Evolutionary conservation across 495 filamentous ascomycete species (phyloP).

Genomic region (Penicillium robsamsonii): DNA sequence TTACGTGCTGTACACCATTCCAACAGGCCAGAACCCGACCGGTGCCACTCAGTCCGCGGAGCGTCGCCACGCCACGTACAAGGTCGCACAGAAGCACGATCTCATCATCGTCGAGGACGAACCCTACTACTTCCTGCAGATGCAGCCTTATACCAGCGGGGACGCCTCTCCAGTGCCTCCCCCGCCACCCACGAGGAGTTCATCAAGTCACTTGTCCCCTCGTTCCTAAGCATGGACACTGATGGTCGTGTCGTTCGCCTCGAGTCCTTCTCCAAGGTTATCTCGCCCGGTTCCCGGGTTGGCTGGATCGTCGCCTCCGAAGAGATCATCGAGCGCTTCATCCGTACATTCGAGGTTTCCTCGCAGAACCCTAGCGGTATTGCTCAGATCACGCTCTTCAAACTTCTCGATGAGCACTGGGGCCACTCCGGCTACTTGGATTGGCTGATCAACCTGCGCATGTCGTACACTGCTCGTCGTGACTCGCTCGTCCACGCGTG

Average conservation of each 20-base stretch:
- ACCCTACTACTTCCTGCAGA: conserved; percentile 98
- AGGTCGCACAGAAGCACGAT: conserved; percentile 76
- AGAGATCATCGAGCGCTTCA: conserved; percentile 77
- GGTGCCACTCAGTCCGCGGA: conserved; percentile 71
- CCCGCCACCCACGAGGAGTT: conserved; percentile 58
- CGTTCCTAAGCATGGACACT: conserved; percentile 58
- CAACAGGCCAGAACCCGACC: conserved; percentile 87
- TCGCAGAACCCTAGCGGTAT: conserved; percentile 82
- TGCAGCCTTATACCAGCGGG: conserved; percentile 73
- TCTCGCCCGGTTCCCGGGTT: conserved; percentile 58
- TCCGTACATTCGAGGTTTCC: conserved; percentile 72
- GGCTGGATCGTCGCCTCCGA: conserved; percentile 72
- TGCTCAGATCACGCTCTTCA: conserved; percentile 78
- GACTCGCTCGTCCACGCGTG: conserved; percentile 79
- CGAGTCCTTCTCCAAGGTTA: conserved; percentile 68
- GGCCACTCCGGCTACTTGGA: conserved; percentile 87
- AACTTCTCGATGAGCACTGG: conserved; percentile 91
- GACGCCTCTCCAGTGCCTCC: conserved; percentile 49
- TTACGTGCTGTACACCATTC: conserved; percentile 54
- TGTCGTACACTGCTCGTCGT: conserved; percentile 76
- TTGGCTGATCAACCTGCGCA: conserved; percentile 84
- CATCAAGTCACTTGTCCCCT: conserved; percentile 58
- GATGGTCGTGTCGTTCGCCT: conserved; percentile 68
- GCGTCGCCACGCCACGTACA: conserved; percentile 70
- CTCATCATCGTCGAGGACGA: conserved; percentile 91